These are phyloP conservation scores for Botrytis pseudocinerea DNA, from an alignment of 2,329 filamentous ascomycete species.

Conservation along the genomic window DNA sequence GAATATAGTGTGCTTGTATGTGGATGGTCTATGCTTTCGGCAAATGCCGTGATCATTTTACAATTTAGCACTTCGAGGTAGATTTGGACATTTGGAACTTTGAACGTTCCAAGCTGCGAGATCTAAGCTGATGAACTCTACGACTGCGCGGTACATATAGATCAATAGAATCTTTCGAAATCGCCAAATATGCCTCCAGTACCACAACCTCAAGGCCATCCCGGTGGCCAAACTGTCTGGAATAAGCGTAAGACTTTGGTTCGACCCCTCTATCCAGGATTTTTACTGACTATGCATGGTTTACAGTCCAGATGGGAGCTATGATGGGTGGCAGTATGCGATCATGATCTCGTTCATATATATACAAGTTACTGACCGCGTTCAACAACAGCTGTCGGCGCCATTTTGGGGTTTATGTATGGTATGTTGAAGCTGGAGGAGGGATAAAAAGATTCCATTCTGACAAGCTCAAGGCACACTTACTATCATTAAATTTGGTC, in stretches of 20 bases:
- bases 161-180: neutral
- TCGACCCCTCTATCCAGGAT: conserved; percentile 32
- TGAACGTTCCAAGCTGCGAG: neutral
- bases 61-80: neutral
- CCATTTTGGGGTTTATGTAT: conserved; percentile 97
- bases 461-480: conserved; percentile 66
- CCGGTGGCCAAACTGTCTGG: conserved; percentile 21
- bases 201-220: conserved; percentile 23
- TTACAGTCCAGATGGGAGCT: conserved; percentile 90
- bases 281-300: conserved; percentile 40
- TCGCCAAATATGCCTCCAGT: conserved; percentile 20
- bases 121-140: neutral
- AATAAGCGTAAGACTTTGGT: conserved; percentile 22
- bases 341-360: neutral
- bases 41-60: conserved; percentile 11
- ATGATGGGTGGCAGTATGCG: conserved; percentile 97
- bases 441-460: neutral
- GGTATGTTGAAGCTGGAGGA: conserved; percentile 55
- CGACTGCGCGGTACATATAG: neutral
- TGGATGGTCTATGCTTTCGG: neutral
- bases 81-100: neutral
- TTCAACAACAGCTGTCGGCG: conserved; percentile 72
- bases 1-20: neutral
- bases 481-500: conserved; percentile 93
- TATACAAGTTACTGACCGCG: conserved; percentile 15